Percentiles rank a stretch among this genome's conserved stretches.
Evolutionary conservation across 108 stramenopile species (phyloP).

Genomic region (Nitzschia sp.): DNA sequence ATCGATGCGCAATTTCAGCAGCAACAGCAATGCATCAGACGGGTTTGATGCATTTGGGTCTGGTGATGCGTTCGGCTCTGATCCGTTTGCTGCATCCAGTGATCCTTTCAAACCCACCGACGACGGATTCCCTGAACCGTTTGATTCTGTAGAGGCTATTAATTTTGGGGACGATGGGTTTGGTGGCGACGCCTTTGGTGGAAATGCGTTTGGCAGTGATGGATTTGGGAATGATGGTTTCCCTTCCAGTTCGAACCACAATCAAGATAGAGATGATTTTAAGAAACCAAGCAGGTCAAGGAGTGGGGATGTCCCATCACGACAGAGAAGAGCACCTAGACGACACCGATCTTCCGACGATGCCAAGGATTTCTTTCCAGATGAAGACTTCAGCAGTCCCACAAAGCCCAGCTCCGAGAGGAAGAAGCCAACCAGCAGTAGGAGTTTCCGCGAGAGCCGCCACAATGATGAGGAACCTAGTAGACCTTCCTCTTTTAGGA

Average conservation of each 20-base stretch:
- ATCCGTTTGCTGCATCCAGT: background rate
- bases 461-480: background rate
- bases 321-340: constrained; percentile 4
- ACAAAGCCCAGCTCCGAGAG: background rate
- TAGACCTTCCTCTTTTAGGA: background rate
- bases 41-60: constrained; percentile 17
- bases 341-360: constrained; percentile 6
- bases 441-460: background rate
- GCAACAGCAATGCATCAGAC: constrained; percentile 5
- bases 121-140: background rate
- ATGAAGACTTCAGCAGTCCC: background rate
- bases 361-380: background rate
- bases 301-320: constrained; percentile 11
- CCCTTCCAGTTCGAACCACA: background rate
- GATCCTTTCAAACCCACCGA: background rate
- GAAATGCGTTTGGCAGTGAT: background rate
- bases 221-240: background rate
- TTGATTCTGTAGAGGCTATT: constrained; percentile 11
- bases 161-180: constrained; percentile 10
- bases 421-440: background rate
- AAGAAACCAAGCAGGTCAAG: constrained; percentile 5
- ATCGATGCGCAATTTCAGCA: background rate
- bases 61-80: background rate
- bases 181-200: constrained; percentile 8
- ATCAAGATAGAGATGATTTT: background rate